Evolutionary conservation across 2,329 filamentous ascomycete species (phyloP), one percentile per base, ranked within the genome.

Genomic region (Tolypocladium tundrense): DNA sequence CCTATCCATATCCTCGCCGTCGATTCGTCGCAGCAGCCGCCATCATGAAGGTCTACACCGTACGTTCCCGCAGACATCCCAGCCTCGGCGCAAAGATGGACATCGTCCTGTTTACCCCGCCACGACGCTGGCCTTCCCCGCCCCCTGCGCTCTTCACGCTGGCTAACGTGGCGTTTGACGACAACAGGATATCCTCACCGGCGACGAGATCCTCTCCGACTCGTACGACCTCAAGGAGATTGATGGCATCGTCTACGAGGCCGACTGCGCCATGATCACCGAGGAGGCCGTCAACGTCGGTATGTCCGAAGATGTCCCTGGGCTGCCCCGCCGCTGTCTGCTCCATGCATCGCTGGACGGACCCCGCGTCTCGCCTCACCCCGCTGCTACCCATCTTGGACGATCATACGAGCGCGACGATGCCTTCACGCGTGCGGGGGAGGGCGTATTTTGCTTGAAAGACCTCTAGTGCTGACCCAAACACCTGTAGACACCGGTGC

Each of bases 181-280:
- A 55, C 45, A 53, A 61, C 69, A 99, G 94, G 94, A 99, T 74
- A 78, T 94, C 69, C 74, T 97, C 77, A 89, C 85, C 76, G 90
- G 80, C 65, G 93, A 97, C 79, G 94, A 99, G 88, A 84, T 99
- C 75, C 87, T 97, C 86, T 95, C 94, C 71, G 93, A 97, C 80
- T 94, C 89, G 67, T 97, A 88, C 80, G 81, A 91, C 67, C 76
- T 95, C 72, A 91, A 90, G 80, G 81, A 88, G 74, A 73, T 93
- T 63, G 89, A 92, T 74, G 86, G 84, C 66, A 80, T 89, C 66
- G 86, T 88, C 69, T 97, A 89, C 79, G 93, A 97, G 81, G 88
- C 87, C 72, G 88, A 99, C 79, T 96, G 92, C 79, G 80, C 82
- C 73, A 96, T 93, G 86, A 91, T 97, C 78, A 85, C 84, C 60